A percentile compares a stretch with the other conserved stretches of the same genome.
phyloP scores from a whole-genome alignment of 805 yeast genomes.

The Torulaspora gathmanii region DNA sequence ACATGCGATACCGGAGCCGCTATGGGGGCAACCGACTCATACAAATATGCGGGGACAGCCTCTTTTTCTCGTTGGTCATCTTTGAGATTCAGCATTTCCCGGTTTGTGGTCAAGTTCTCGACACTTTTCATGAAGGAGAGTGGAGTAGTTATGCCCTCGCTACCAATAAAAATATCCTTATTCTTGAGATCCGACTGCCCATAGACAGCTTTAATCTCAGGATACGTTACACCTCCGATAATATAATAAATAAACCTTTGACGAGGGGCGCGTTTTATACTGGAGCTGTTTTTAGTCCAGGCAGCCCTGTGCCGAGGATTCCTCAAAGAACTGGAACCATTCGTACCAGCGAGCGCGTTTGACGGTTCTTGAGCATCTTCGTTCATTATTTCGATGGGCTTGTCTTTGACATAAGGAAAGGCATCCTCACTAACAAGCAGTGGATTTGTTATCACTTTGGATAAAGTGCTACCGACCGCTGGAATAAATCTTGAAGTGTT shows the following conservation, averaged over 20 bases:
- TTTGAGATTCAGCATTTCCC: slow-evolving; percentile 42
- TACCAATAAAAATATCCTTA: slow-evolving; percentile 76
- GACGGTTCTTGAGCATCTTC: slow-evolving; percentile 36
- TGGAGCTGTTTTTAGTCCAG: slow-evolving; percentile 54
- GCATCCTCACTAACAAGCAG: slow-evolving; percentile 46
- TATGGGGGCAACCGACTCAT: slow-evolving; percentile 30
- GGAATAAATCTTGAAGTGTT: slow-evolving; percentile 72
- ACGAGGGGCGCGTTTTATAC: slow-evolving; percentile 36
- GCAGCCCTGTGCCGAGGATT: slow-evolving; percentile 70
- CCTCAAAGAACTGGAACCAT: slow-evolving; percentile 51
- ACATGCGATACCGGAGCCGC: slow-evolving; percentile 28
- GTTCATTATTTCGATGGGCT: slow-evolving; percentile 50
- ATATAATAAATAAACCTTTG: slow-evolving; percentile 76
- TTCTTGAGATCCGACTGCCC: slow-evolving; percentile 59
- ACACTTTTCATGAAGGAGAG: slow-evolving; percentile 38
- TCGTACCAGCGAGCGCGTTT: slow-evolving; percentile 32
- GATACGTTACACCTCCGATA: slow-evolving; percentile 84
- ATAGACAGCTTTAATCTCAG: slow-evolving; percentile 73
- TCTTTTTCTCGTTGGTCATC: slow-evolving; percentile 35
- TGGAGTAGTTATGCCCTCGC: slow-evolving; percentile 67
- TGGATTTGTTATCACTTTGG: slow-evolving; percentile 46
- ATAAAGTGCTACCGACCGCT: slow-evolving; percentile 56
- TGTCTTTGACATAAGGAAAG: slow-evolving; percentile 74
- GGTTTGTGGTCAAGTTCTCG: slow-evolving; percentile 35
- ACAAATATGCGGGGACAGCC: slow-evolving; percentile 43